phyloP scores from a whole-genome alignment of 345 rosid species.

The Acer saccharum region DNA sequence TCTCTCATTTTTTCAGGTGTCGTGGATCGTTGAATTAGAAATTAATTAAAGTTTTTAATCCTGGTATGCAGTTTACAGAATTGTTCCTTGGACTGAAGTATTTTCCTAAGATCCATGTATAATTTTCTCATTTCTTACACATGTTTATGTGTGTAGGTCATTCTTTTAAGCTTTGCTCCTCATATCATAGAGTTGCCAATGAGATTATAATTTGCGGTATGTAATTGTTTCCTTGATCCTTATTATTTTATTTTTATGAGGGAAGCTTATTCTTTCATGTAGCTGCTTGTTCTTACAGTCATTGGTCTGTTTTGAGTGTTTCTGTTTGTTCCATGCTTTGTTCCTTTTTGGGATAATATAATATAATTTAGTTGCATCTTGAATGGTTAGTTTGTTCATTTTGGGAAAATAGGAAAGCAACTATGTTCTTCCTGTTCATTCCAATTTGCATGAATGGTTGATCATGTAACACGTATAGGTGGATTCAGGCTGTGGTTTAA shows the following conservation, averaged over 20 bases:
- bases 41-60: slow-evolving; percentile 18
- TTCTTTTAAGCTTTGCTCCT: slow-evolving; percentile 12
- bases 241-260: not conserved
- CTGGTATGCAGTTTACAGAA: slow-evolving; percentile 29
- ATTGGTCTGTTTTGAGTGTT: not conserved
- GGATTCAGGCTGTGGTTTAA: not conserved
- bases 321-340: not conserved
- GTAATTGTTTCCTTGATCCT: slow-evolving; percentile 12
- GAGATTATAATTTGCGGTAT: slow-evolving; percentile 8
- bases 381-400: not conserved
- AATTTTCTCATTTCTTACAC: slow-evolving; percentile 4
- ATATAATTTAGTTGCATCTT: not conserved
- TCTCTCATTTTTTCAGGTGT: slow-evolving; percentile 58
- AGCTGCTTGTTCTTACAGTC: not conserved
- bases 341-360: not conserved
- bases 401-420: not conserved
- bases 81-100: slow-evolving; percentile 7
- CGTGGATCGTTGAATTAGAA: slow-evolving; percentile 89
- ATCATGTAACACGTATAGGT: not conserved
- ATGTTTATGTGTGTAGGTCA: slow-evolving; percentile 18
- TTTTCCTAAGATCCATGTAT: not conserved
- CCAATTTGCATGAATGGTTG: not conserved
- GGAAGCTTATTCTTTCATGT: not conserved
- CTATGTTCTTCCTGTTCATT: not conserved
- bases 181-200: not conserved